Base-by-base conservation (phyloP, 2,329 filamentous ascomycete species). In the Ophiocordyceps camponoti-floridani region DNA sequence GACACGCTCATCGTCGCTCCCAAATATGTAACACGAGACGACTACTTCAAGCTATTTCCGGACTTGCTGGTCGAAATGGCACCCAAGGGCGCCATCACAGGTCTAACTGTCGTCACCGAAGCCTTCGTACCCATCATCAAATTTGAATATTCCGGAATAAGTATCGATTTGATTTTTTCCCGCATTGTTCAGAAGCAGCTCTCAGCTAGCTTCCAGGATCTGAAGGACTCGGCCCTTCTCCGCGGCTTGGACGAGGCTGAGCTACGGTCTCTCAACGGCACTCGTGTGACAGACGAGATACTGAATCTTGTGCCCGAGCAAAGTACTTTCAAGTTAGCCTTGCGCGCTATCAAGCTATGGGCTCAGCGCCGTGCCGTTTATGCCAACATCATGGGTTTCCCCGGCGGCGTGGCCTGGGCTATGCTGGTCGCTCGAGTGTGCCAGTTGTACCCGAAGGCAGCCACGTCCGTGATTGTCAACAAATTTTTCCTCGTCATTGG, bases 71-170 rank as follows among this genome's bases (percentile, higher is more conserved):
- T 81, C 52, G 72, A 80, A 51, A 81, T 91, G 74, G 79, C 84
- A 1, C 77, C 82, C 9, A 67, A 77, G 35, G 83, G 79, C n/a
- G 73, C 87, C 47, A 85, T 96, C 53, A 82, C 83, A 48, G 85
- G 93, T 58, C 70, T 95, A 54, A 81, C 84, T 2, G 77, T 82
- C 0, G 91, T 98, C 35, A 81, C 81, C 42, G 89, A 94, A 56
- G 86, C 89, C 4, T 94, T 85, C 56, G 89, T 96, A 8, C 91
- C 91, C 42, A 94, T 98, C 59, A 96, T 98, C 68, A 96, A 95
- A 60, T 84, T 96, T 56, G 85, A 94, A 59, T 85, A 93, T 52
- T 78, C 74, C 44, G 84, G 81, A 43, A 93, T 98, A 58, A 91
- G 85, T 60, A 93, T 98, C 58, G 91, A 98, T 71, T 66, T 98